Percentiles rank a stretch among this genome's conserved stretches.
phyloP scores from a whole-genome alignment of 1,139 yeast genomes.

The Blastobotrys persicus region DNA sequence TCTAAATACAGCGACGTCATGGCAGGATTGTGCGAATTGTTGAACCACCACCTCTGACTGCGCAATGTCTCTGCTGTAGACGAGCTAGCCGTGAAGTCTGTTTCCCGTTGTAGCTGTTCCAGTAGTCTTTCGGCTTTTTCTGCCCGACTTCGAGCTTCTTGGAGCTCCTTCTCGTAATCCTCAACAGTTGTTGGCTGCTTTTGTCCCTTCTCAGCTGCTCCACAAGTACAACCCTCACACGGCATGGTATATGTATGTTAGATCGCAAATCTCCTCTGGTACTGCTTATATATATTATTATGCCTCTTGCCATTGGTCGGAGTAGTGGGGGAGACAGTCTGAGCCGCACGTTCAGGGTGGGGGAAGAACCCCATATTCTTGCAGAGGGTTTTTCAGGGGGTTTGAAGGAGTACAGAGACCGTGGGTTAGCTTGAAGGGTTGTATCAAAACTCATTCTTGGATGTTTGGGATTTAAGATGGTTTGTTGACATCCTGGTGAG shows the following conservation, averaged over 20 bases:
- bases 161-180: slow-evolving; percentile 10
- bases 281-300: too few species aligned
- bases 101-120: slow-evolving; percentile 13
- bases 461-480: too few species aligned
- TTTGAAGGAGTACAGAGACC: too few species aligned
- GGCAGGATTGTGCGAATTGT: slow-evolving; percentile 26
- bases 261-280: too few species aligned
- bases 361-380: too few species aligned
- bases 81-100: slow-evolving; percentile 11
- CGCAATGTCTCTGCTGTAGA: slow-evolving; percentile 14
- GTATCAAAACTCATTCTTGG: too few species aligned
- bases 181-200: not conserved
- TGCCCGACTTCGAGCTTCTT: slow-evolving; percentile 18
- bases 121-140: slow-evolving; percentile 21
- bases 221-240: slow-evolving; percentile 29
- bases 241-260: slow-evolving; percentile 19
- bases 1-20: slow-evolving; percentile 31
- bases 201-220: slow-evolving; percentile 16
- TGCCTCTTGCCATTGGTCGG: not conserved
- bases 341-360: not conserved
- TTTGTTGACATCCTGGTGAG: too few species aligned
- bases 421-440: too few species aligned
- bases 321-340: not conserved
- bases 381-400: too few species aligned
- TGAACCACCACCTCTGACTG: slow-evolving; percentile 31